Conservation (phyloP, 1,284 basidiomycete species). For the Vanrija pseudolonga region DNA sequence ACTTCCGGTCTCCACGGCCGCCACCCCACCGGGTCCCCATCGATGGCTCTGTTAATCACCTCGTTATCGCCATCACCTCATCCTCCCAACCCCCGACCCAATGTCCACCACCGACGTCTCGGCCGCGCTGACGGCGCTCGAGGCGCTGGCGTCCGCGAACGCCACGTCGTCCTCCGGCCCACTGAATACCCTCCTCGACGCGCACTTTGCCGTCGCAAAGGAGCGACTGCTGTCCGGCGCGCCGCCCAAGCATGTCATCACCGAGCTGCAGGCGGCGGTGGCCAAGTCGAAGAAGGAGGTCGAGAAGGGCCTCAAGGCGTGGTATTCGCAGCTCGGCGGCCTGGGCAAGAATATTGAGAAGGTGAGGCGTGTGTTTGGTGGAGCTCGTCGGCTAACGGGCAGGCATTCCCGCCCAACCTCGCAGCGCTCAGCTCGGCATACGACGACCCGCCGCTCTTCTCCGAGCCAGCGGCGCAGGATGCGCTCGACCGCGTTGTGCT, state of each 20-base stretch:
- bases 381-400: constrained; percentile 11
- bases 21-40: background rate
- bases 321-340: constrained; percentile 68
- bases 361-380: constrained; percentile 52
- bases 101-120: constrained; percentile 29
- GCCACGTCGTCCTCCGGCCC: constrained; percentile 61
- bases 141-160: constrained; percentile 52
- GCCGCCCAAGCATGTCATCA: constrained; percentile 57
- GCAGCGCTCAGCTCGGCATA: constrained; percentile 39
- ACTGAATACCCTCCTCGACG: constrained; percentile 64
- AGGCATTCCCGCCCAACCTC: constrained; percentile 45
- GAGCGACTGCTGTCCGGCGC: constrained; percentile 57
- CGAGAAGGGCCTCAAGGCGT: constrained; percentile 80
- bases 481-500: constrained; percentile 41
- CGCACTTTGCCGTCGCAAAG: constrained; percentile 59
- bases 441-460: constrained; percentile 44
- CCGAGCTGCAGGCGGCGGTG: constrained; percentile 58
- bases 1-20: too few species aligned
- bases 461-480: constrained; percentile 21
- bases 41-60: background rate
- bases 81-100: background rate
- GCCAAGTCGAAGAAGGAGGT: constrained; percentile 74
- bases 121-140: constrained; percentile 35
- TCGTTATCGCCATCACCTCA: background rate
- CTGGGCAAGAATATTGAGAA: constrained; percentile 85